Evolutionary conservation across 2,329 filamentous ascomycete genomes (phyloP).

Genomic region (Colletotrichum sublineola): DNA sequence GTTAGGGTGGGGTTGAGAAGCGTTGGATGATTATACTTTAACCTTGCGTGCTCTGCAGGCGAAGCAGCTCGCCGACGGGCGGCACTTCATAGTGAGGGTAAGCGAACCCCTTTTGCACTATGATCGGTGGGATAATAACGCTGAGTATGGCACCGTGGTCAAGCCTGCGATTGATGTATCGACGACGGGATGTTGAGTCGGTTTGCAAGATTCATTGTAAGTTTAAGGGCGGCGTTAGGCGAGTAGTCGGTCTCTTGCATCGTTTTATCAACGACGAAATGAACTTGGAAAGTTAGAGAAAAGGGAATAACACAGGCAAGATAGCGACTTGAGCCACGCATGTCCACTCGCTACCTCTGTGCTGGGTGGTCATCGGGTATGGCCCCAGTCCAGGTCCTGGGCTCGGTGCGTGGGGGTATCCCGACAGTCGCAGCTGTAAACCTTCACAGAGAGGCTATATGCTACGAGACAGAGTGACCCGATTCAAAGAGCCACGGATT

Average conservation of each 20-base stretch:
- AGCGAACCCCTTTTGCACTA: not conserved
- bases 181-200: too few relatives aligned
- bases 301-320: not conserved
- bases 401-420: not conserved
- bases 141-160: not conserved
- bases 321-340: not conserved
- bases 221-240: not conserved
- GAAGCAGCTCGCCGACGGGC: slow-evolving; percentile 28
- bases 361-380: not conserved
- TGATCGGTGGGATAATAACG: not conserved
- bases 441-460: not conserved
- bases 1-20: not conserved
- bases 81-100: slow-evolving; percentile 35
- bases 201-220: too few relatives aligned
- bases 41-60: slow-evolving; percentile 36
- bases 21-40: slow-evolving; percentile 7
- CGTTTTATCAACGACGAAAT: not conserved
- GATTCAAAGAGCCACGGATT: not conserved
- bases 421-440: not conserved
- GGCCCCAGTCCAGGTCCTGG: not conserved
- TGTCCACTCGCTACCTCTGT: not conserved
- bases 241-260: too few relatives aligned
- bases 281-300: not conserved
- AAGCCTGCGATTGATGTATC: not conserved
- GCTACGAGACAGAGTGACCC: not conserved